Base-by-base conservation (phyloP, 345 rosid species). In the Syzygium grande region DNA sequence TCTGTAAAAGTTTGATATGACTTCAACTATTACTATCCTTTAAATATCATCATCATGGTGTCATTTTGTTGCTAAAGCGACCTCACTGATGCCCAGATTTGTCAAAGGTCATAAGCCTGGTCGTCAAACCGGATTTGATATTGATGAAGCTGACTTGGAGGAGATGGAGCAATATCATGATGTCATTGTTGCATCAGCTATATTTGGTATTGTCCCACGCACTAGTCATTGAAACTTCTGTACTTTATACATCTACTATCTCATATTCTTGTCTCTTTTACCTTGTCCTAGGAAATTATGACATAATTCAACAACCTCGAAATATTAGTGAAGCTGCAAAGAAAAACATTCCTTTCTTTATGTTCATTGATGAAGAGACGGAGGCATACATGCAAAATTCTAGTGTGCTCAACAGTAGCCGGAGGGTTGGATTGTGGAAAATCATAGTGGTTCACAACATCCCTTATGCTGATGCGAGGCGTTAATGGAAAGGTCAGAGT, bases 361-460 rank as follows among this genome's bases (percentile, higher is more conserved):
- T 97, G 98, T 97, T 97, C 92, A 91, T 95, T 88, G 99, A 97
- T 85, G 96, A 95, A 91, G 96, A 95, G 88, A 97, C 99, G 29
- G 95, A 95, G 91, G 90, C 93, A 51, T 97, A 90, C 88, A 90
- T 97, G 91, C 93, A 89, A 89, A 96, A 95, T 89, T 84, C 90
- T 27, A 94, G 93, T 88, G 86, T 92, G 73, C 90, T 96, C 86
- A 92, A 93, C 1, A 90, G 90, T 86, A 92, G 90, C 88, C 93
- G 78, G 92, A 93, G 92, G 91, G 92, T 95, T 61, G 99, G 99
- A 63, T 88, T 94, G 85, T 97, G 99, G 98, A 97, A 95, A 92
- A 92, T 95, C 89, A 87, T 95, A 91, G 95, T 95, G 52, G 94
- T 94, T 61, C 95, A 80, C 77, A 94, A 94, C 87, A 92, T 92